These are phyloP conservation scores for Phytophthora ramorum DNA, from an alignment of 352 stramenopile genomes.

Conservation along the genomic window DNA sequence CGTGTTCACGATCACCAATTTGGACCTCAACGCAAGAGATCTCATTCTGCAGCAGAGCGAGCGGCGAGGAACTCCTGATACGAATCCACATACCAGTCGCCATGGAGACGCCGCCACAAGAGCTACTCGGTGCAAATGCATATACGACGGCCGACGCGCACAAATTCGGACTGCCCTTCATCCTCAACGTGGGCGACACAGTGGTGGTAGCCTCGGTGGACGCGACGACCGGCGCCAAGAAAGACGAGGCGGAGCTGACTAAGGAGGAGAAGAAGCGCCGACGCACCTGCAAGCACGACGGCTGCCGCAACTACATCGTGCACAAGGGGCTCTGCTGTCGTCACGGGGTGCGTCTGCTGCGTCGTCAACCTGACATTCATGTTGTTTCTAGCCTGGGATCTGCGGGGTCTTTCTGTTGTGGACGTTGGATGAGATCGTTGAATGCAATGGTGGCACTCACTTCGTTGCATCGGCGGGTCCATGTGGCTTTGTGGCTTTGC, in stretches of 20 bases:
- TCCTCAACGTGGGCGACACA: too few relatives aligned
- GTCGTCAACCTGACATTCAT: too few relatives aligned
- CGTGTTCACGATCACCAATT: not conserved
- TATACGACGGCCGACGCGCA: not conserved
- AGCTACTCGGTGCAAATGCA: not conserved
- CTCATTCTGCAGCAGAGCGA: not conserved
- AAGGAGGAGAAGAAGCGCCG: slow-evolving; percentile 49
- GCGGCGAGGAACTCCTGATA: not conserved
- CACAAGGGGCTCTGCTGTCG: slow-evolving; percentile 54
- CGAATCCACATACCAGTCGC: not conserved
- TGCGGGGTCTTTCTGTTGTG: not conserved
- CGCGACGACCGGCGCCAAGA: not conserved
- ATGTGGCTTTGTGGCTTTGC: not conserved
- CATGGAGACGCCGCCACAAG: not conserved
- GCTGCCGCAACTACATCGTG: slow-evolving; percentile 58
- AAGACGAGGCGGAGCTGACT: slow-evolving; percentile 9
- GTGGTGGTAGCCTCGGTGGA: too few relatives aligned
- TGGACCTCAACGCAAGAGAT: not conserved
- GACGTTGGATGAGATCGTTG: not conserved
- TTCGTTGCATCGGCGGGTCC: not conserved
- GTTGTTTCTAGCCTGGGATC: not conserved
- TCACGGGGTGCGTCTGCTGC: slow-evolving; percentile 33
- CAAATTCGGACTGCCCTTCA: slow-evolving; percentile 16
- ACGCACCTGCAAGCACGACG: slow-evolving; percentile 44
- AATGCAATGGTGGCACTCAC: not conserved